A percentile compares a stretch with the other conserved stretches of the same genome.
Evolutionary conservation across 495 filamentous ascomycete species (phyloP).

Genomic region (Daldinia grandis): DNA sequence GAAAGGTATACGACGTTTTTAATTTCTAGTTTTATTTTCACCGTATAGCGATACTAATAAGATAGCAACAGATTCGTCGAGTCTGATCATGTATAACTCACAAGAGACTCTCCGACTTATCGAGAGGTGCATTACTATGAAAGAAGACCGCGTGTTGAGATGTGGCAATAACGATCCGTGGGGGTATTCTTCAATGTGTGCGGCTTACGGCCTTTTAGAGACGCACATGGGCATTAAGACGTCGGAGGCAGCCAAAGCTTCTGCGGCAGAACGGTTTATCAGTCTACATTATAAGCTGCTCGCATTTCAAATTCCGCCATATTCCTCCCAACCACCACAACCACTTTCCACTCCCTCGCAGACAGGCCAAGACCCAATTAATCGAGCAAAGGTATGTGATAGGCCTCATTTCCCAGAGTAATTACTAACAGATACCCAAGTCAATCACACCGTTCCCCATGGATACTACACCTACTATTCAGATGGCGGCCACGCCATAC

Average conservation of each 20-base stretch:
- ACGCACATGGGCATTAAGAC: slow-evolving; percentile 48
- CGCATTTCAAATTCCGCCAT: slow-evolving; percentile 52
- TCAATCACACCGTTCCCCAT: slow-evolving; percentile 38
- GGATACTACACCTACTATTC: slow-evolving; percentile 26
- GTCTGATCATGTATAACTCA: slow-evolving; percentile 42
- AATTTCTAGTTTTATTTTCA: neutral
- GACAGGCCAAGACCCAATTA: slow-evolving; percentile 28
- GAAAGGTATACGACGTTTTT: slow-evolving; percentile 40
- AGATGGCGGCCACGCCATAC: slow-evolving; percentile 24
- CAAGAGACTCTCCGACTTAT: slow-evolving; percentile 45
- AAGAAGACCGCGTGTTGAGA: slow-evolving; percentile 46
- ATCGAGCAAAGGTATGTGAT: slow-evolving; percentile 31
- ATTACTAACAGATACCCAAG: slow-evolving; percentile 23
- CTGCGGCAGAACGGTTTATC: slow-evolving; percentile 46
- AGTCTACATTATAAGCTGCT: slow-evolving; percentile 49
- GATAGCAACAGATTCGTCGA: slow-evolving; percentile 37
- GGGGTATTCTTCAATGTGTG: slow-evolving; percentile 49
- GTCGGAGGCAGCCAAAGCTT: slow-evolving; percentile 42
- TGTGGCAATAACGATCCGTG: slow-evolving; percentile 48
- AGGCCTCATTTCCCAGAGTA: neutral
- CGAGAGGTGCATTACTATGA: slow-evolving; percentile 46
- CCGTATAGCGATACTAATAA: slow-evolving; percentile 9
- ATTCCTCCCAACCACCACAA: slow-evolving; percentile 29
- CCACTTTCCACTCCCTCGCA: slow-evolving; percentile 26
- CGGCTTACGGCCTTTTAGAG: slow-evolving; percentile 45